Evolutionary conservation across 75 land plant species (phyloP).

Genomic region (Cupressus sempervirens): DNA sequence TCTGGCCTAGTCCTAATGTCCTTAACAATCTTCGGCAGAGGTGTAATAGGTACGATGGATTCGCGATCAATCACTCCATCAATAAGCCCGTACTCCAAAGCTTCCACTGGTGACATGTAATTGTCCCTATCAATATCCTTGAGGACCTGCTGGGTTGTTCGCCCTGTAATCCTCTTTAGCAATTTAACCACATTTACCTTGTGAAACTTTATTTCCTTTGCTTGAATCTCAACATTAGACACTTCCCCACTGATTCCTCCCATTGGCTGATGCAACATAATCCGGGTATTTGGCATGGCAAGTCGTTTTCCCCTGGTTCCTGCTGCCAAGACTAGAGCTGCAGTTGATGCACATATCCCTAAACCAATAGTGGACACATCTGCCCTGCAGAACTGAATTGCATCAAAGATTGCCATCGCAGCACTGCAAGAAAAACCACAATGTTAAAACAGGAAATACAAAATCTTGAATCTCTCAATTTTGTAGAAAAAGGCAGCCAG

Average conservation of each 20-base stretch:
- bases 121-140: slow-evolving; percentile 90
- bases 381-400: slow-evolving; percentile 82
- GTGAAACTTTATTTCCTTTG: slow-evolving; percentile 75
- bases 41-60: slow-evolving; percentile 59
- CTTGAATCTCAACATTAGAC: slow-evolving; percentile 88
- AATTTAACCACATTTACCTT: slow-evolving; percentile 70
- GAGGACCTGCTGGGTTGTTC: slow-evolving; percentile 67
- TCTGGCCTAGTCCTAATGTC: slow-evolving; percentile 22
- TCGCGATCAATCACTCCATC: slow-evolving; percentile 92
- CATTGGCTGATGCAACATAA: slow-evolving; percentile 93
- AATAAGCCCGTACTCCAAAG: slow-evolving; percentile 88
- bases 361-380: slow-evolving; percentile 87
- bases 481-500: not conserved
- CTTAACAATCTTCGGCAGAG: slow-evolving; percentile 56
- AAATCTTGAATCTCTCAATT: not conserved
- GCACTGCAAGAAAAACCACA: slow-evolving; percentile 52
- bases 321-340: slow-evolving; percentile 83
- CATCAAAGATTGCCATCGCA: slow-evolving; percentile 92
- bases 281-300: slow-evolving; percentile 94
- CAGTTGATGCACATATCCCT: slow-evolving; percentile 85
- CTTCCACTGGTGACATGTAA: slow-evolving; percentile 95
- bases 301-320: slow-evolving; percentile 87
- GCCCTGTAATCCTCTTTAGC: slow-evolving; percentile 74
- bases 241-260: slow-evolving; percentile 94
- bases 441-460: not conserved